Percentiles rank a stretch among this genome's conserved stretches.
Evolutionary conservation across 192 early-diverging fungal genomes (phyloP).

Genomic region (Coemansia aciculifera): DNA sequence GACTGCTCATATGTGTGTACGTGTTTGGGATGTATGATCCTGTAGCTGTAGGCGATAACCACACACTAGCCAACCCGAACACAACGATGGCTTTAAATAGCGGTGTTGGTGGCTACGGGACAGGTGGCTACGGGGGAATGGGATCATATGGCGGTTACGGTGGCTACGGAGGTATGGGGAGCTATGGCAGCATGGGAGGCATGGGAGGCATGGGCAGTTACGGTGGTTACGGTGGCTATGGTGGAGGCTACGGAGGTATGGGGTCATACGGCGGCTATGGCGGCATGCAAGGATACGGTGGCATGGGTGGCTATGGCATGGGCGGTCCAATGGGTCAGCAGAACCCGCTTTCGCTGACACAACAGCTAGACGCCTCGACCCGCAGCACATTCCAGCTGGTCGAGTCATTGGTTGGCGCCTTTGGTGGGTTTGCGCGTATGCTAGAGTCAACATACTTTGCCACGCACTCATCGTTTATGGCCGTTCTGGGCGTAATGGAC

Average conservation of each 20-base stretch:
- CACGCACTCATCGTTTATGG: constrained; percentile 90
- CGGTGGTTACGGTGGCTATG: constrained; percentile 46
- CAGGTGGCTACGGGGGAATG: constrained; percentile 53
- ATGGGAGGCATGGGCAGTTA: constrained; percentile 35
- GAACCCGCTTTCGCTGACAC: constrained; percentile 62
- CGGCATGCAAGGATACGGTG: constrained; percentile 57
- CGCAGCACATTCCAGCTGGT: constrained; percentile 91
- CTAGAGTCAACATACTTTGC: constrained; percentile 97
- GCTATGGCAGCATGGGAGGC: constrained; percentile 55
- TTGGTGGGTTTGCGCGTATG: constrained; percentile 98
- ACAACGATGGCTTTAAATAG: constrained; percentile 9
- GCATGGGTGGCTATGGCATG: constrained; percentile 58
- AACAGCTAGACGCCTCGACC: constrained; percentile 86
- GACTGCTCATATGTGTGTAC: background rate
- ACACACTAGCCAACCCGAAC: constrained; percentile 8
- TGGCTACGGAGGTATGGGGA: constrained; percentile 38
- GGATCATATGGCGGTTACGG: constrained; percentile 25
- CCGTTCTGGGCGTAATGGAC: constrained; percentile 97
- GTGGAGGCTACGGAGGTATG: constrained; percentile 48
- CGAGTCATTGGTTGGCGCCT: constrained; percentile 90
- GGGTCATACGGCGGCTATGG: constrained; percentile 58
- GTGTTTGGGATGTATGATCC: background rate
- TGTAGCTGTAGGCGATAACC: constrained; percentile 6
- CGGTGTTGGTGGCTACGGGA: constrained; percentile 24
- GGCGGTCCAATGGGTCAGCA: constrained; percentile 65